Percentiles rank a stretch among this genome's conserved stretches.
These are phyloP conservation scores for Mangifera indica DNA, from an alignment of 345 rosid species.

Conservation along the genomic window DNA sequence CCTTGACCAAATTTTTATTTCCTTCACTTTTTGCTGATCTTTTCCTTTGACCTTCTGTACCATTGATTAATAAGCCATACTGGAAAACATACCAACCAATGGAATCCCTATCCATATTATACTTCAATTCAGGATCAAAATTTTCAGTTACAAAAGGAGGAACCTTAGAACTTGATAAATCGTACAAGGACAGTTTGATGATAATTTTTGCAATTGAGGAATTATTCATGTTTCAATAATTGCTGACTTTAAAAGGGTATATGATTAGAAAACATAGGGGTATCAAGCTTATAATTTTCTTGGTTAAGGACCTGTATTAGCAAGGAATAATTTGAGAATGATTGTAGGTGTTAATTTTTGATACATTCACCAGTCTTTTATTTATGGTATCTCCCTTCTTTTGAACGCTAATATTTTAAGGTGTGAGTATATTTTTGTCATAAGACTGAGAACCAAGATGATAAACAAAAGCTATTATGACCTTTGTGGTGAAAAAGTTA, in stretches of 20 bases:
- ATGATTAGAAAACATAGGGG: neutral
- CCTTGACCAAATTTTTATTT: neutral
- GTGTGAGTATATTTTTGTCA: neutral
- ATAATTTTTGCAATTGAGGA: neutral
- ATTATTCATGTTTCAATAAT: neutral
- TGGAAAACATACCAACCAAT: neutral
- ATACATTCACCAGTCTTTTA: neutral
- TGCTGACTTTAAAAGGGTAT: conserved; percentile 1
- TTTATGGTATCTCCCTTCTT: neutral
- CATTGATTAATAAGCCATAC: neutral
- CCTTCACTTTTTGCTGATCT: neutral
- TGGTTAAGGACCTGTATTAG: neutral
- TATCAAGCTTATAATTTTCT: neutral
- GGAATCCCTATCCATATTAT: neutral
- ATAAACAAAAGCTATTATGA: neutral
- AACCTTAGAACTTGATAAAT: neutral
- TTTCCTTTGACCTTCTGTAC: neutral
- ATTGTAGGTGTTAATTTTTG: neutral
- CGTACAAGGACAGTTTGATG: neutral
- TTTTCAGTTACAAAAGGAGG: neutral
- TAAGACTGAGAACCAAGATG: neutral
- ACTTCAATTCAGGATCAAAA: no score
- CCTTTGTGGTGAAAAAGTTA: neutral
- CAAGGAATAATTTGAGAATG: neutral
- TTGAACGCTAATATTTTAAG: neutral